Conservation (phyloP, 768 basidiomycete genomes). For the Clavulina sp. region DNA sequence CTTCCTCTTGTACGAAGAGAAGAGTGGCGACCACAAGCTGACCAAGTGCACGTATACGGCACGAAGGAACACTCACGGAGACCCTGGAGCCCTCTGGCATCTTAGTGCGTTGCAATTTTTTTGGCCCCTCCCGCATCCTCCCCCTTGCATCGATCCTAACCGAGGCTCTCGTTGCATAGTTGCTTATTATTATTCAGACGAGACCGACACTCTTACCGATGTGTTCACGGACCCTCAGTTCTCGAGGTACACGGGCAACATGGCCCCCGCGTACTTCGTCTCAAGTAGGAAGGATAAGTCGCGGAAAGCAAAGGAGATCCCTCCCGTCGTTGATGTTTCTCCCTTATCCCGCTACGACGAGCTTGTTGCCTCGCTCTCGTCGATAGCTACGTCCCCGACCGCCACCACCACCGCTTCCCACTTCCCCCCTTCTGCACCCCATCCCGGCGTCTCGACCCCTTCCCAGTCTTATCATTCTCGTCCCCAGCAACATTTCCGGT, state of each 20-base stretch:
- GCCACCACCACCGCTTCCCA: too few relatives aligned
- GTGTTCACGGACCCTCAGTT: background rate
- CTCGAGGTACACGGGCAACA: background rate
- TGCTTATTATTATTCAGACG: background rate
- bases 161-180: too few relatives aligned
- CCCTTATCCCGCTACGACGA: background rate
- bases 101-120: background rate
- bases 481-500: too few relatives aligned
- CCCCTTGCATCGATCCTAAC: too few relatives aligned
- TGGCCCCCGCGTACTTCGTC: background rate
- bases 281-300: background rate
- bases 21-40: background rate
- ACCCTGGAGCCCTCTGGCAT: background rate
- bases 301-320: background rate
- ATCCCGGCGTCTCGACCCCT: too few relatives aligned
- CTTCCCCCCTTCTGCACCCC: too few relatives aligned
- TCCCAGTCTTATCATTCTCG: too few relatives aligned
- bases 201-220: background rate
- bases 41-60: background rate
- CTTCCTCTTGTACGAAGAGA: conserved; percentile 1
- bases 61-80: background rate
- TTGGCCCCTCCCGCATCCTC: too few relatives aligned
- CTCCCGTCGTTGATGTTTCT: background rate
- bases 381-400: background rate
- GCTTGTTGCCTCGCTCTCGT: background rate